Percentiles rank a stretch among this genome's conserved stretches.
phyloP scores from a whole-genome alignment of 352 stramenopile species.

The Phytopythium ostracodes region DNA sequence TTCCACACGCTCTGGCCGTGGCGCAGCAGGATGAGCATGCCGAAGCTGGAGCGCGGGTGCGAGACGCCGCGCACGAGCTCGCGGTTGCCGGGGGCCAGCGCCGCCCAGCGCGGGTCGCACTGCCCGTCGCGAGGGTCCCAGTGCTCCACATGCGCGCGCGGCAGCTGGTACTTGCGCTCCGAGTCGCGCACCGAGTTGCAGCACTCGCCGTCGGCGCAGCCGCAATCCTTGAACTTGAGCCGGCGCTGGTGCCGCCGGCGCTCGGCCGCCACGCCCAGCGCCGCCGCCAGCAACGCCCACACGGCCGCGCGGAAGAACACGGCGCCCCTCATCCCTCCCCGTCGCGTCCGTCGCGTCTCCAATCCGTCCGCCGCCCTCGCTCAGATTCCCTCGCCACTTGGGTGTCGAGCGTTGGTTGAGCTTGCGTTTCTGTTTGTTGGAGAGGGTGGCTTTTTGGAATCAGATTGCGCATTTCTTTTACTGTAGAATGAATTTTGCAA shows the following conservation, averaged over 20 bases:
- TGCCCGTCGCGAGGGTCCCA: conserved; percentile 51
- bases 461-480: too few species aligned
- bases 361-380: background rate
- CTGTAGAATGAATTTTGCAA: too few species aligned
- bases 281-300: conserved; percentile 16
- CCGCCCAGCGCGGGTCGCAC: conserved; percentile 58
- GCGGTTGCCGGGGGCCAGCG: conserved; percentile 28
- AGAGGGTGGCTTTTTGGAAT: too few species aligned
- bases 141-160: conserved; percentile 63
- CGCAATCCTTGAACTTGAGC: conserved; percentile 25
- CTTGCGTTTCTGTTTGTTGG: too few species aligned
- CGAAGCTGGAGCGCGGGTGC: conserved; percentile 48
- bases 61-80: conserved; percentile 11
- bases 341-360: background rate
- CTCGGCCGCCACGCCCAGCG: conserved; percentile 24
- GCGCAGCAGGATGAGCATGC: conserved; percentile 77
- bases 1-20: conserved; percentile 87
- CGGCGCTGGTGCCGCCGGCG: conserved; percentile 21
- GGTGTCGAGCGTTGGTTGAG: too few species aligned
- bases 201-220: conserved; percentile 67
- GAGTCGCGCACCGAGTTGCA: conserved; percentile 59
- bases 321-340: conserved; percentile 1
- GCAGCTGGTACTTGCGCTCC: conserved; percentile 69
- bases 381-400: background rate
- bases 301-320: conserved; percentile 2